phyloP scores from a whole-genome alignment of 495 filamentous ascomycete genomes.

The Amorphotheca resinae region DNA sequence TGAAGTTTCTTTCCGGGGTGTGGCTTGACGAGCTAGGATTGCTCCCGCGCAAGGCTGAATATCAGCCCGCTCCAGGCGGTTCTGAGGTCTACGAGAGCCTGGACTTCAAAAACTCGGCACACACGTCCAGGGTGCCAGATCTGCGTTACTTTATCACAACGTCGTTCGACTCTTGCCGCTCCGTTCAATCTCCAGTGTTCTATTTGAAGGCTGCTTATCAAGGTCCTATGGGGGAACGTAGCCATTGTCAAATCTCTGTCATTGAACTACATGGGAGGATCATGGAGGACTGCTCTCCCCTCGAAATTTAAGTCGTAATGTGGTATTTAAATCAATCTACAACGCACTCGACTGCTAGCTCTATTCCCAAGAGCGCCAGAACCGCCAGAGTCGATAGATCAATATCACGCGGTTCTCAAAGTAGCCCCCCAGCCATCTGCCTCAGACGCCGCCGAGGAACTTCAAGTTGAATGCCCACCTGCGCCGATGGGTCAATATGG shows the following conservation, averaged over 20 bases:
- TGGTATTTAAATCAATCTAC: background rate
- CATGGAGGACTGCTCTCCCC: too few relatives aligned
- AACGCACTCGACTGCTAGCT: slow-evolving; percentile 2
- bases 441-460: background rate
- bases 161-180: slow-evolving; percentile 6
- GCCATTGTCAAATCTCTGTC: too few relatives aligned
- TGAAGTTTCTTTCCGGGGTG: background rate
- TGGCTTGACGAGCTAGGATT: too few relatives aligned
- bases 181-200: too few relatives aligned
- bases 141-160: slow-evolving; percentile 16
- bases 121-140: background rate
- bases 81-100: slow-evolving; percentile 5
- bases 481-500: too few relatives aligned
- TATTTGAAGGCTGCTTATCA: too few relatives aligned
- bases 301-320: too few relatives aligned
- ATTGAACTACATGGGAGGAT: too few relatives aligned
- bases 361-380: background rate
- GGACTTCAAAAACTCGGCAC: background rate
- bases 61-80: background rate
- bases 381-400: slow-evolving; percentile 6
- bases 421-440: background rate
- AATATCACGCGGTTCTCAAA: background rate
- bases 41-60: background rate
- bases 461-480: too few relatives aligned
- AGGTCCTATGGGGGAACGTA: too few relatives aligned